These are phyloP conservation scores for Telfairia occidentalis DNA, from an alignment of 331 rosid genomes.

Conservation along the genomic window DNA sequence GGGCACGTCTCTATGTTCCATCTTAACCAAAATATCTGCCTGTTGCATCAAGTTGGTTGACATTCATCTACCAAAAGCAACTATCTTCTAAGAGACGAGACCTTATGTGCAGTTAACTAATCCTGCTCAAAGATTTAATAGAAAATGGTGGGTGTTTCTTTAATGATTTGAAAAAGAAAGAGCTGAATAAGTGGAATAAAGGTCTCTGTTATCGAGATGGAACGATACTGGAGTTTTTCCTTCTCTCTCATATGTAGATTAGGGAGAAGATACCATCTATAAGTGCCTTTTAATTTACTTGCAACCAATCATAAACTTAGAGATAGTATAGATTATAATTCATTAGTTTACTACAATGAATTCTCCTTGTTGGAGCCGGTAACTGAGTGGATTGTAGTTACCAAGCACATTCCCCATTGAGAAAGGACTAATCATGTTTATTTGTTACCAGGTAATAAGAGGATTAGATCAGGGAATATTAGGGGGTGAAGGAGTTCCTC, in stretches of 20 bases:
- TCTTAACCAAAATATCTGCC: not conserved
- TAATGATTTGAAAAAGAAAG: not conserved
- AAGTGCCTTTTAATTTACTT: not conserved
- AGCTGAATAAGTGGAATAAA: not conserved
- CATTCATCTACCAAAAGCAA: not conserved
- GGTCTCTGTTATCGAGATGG: not conserved
- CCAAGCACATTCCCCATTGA: not conserved
- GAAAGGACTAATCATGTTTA: conserved; percentile 1
- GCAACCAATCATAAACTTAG: not conserved
- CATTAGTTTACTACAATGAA: not conserved
- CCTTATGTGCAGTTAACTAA: not conserved
- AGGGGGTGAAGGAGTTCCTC: conserved; percentile 93
- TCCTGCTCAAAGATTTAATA: not conserved
- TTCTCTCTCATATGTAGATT: not conserved
- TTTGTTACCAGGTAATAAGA: conserved; percentile 39
- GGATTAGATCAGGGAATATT: conserved; percentile 95
- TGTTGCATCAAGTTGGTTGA: not conserved
- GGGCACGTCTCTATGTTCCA: not conserved
- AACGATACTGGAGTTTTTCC: not conserved
- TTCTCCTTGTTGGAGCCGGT: not conserved
- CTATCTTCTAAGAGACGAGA: conserved; percentile 1
- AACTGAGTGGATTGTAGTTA: not conserved
- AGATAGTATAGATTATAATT: not conserved
- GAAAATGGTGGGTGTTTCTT: not conserved
- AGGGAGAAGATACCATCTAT: not conserved